Evolutionary conservation across 768 basidiomycete species (phyloP), one percentile per base, ranked within the genome.

Genomic region (Russula griseocarnosa): DNA sequence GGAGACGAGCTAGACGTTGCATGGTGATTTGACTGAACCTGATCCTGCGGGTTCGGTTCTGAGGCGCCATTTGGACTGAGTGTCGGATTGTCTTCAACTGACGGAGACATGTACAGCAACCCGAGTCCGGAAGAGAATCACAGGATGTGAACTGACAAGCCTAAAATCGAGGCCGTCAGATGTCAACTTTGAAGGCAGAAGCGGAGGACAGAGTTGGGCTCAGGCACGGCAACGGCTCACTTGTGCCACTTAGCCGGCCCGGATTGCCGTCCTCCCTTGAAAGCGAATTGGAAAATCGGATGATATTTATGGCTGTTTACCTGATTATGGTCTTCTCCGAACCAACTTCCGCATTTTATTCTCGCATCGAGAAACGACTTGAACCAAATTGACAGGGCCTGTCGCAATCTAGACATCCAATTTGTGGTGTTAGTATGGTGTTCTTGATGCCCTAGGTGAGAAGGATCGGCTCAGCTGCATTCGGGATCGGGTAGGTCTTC

Each of bases 61-160:
- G 30, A 7, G 16, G 42, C 22, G 26, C n/a, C 55, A 44, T 54
- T 36, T 20, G 53, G 28, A 46, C 26, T 52, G 24, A 11, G 51
- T 16, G 60, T 30, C n/a, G 32, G 20, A 20, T 32, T 36, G 24
- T 66, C 59, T 42, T 67, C 56, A 28, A 54, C 20, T 16, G 61
- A 51, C 30, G 62, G 46, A 44, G 66, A 63, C 67, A 68, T 68
- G 55, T 28, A 61, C 60, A 26, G 18, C 26, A 51, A 57, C 50
- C 55, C 20, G 34, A 52, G 36, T 34, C 42, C 57, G 28, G 55
- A 52, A 65, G 57, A 40, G 20, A 40, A 20, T 44, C 26, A 22
- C 30, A n/a, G 40, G 6, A 34, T 30, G 24, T 18, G 13, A 51
- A 24, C 30, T 14, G 42, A 28, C 26, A 16, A 40, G 54, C 16